Evolutionary conservation across 257 asterid species (phyloP), one percentile per base, ranked within the genome.

Genomic region (Buddleja alternifolia): DNA sequence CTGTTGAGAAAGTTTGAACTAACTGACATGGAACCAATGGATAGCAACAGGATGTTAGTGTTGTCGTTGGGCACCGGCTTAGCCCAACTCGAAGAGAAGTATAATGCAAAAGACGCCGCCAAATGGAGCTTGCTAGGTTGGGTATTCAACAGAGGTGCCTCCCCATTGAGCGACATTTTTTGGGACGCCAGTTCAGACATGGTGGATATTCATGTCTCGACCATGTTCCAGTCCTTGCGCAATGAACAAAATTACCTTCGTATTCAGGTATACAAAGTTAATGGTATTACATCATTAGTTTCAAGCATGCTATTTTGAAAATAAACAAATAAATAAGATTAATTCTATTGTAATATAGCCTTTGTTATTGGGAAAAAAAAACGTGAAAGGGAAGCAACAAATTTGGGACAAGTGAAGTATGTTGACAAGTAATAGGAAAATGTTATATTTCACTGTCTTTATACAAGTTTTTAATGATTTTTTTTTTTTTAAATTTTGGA

Each of bases 11-110:
- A 66, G 32, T 67, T 80, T 56, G 60, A 73, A 7, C 32, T 62
- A 3, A 6, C 50, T 63, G 70, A 76, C 58, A 73, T 81, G 67
- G 14, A 53, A 10, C 75, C 85, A 8, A 45, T 66, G 73, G 83
- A 83, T 65, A 60, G 71, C 60, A 79, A 73, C 36, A 72, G 67
- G 69, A 67, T 79, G 83, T 20, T 86, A 60, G 86, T 86, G 10
- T 23, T 86, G 32, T 86, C 87, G 1, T 45, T 86, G 67, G 92
- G 89, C 14, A 67, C 87, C 0, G 92, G 92, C 44, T n/a, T 69
- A 3, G 69, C 85, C 8, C 66, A 81, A 63, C 60, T 40, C 2
- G 89, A 73, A 61, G 79, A 68, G 70, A 86, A 75, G 73, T 86
- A 83, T 2, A 79, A 50, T 7, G 83, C 84, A 7, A 52, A 37